Evolutionary conservation across 768 basidiomycete species (phyloP).

Genomic region (Russula olivacea): DNA sequence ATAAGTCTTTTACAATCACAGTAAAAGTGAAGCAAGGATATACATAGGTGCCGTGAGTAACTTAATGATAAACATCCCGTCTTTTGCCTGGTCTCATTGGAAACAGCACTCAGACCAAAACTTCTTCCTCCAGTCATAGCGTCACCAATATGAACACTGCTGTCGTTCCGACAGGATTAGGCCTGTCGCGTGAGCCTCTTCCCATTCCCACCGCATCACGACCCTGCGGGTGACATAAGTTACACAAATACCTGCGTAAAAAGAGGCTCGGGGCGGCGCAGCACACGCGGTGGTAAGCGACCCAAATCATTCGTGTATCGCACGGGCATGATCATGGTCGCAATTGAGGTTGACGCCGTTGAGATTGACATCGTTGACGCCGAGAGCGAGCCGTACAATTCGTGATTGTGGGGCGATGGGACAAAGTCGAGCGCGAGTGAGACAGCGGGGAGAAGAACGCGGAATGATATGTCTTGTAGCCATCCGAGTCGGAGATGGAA

Average conservation of each 20-base stretch:
- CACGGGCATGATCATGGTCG: slow-evolving; percentile 28
- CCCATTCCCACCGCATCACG: no score
- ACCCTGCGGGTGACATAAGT: slow-evolving; percentile 56
- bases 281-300: no score
- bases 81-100: background rate
- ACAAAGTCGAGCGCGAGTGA: no score
- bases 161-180: slow-evolving; percentile 34
- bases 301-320: slow-evolving; percentile 17
- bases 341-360: slow-evolving; percentile 14
- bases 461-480: slow-evolving; percentile 37
- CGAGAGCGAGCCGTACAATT: slow-evolving; percentile 8
- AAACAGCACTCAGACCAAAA: slow-evolving; percentile 4
- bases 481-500: slow-evolving; percentile 61
- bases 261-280: slow-evolving; percentile 34
- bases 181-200: slow-evolving; percentile 40
- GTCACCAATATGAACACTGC: slow-evolving; percentile 13
- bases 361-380: slow-evolving; percentile 21
- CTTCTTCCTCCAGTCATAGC: background rate
- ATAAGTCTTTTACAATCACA: no score
- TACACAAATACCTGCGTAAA: slow-evolving; percentile 76
- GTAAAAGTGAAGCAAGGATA: no score
- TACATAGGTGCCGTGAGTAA: no score
- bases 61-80: no score
- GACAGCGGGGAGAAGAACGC: no score
- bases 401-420: no score